These are phyloP conservation scores for Stachybotrys echinatus DNA, from an alignment of 2,329 filamentous ascomycete species.

Conservation along the genomic window DNA sequence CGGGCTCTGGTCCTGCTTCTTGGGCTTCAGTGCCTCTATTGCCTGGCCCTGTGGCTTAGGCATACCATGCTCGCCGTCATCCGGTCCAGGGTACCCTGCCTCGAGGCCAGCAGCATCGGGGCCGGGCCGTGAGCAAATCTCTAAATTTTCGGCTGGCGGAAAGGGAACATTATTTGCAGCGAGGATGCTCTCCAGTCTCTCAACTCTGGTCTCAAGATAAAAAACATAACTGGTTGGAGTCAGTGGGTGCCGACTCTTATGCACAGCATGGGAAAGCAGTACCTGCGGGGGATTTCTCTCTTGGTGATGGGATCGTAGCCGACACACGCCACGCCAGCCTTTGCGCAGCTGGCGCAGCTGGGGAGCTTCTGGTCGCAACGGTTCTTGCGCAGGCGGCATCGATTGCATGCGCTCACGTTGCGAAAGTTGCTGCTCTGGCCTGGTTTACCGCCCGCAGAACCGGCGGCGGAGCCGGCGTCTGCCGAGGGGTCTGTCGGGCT, in stretches of 20 bases:
- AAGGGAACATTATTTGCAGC: constrained; percentile 64
- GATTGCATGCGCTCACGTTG: constrained; percentile 91
- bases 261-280: constrained; percentile 35
- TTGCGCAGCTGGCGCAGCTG: constrained; percentile 86
- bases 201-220: constrained; percentile 83
- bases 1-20: constrained; percentile 25
- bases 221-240: constrained; percentile 69
- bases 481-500: constrained; percentile 25
- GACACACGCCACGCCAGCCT: constrained; percentile 85
- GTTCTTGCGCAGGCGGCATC: constrained; percentile 88
- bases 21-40: constrained; percentile 25
- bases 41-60: constrained; percentile 21
- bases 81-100: constrained; percentile 26
- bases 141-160: constrained; percentile 65
- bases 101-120: constrained; percentile 29
- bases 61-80: constrained; percentile 17
- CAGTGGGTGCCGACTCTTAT: constrained; percentile 10
- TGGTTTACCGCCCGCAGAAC: constrained; percentile 33
- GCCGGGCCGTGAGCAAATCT: constrained; percentile 49
- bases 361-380: constrained; percentile 90
- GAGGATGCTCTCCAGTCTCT: constrained; percentile 75
- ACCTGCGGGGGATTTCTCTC: constrained; percentile 88
- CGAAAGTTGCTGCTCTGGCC: constrained; percentile 65
- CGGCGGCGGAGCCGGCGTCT: constrained; percentile 17
- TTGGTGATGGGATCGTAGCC: constrained; percentile 97